Base-by-base conservation (phyloP, 164 flowering plant species). In the Stephania yunnanensis region DNA sequence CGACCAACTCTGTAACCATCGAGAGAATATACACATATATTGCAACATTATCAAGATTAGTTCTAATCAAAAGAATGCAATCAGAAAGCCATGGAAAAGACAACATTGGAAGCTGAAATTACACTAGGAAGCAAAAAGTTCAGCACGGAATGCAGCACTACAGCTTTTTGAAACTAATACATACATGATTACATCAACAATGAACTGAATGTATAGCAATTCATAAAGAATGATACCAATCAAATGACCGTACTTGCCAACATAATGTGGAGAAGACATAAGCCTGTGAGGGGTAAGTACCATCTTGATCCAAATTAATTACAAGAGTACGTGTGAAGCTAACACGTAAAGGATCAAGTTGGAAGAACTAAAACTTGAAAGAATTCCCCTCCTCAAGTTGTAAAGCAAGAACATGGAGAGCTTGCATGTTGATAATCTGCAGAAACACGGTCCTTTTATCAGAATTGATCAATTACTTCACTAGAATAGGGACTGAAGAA, bases 381-480 rank as follows among this genome's bases (percentile, higher is more conserved):
- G 45, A 71, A 64, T 45, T 3, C 55, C 22, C 68, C 45, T 53
- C 11, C 46, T 31, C 69, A 68, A 58, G 45, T 58, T 46, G n/a
- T 19, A 29, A 73, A 20, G 52, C 48, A 75, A 30, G 42, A 17
- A 67, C 8, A 20, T 55, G 15, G 30, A 70, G 0, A 25, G 42
- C 22, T 44, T 9, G 73, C 36, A 30, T n/a, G 46, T 29, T 13
- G 73, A n/a, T 55, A 68, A 75, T 75, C 78, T 75, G 78, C 73
- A 70, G 42, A 70, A 22, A 19, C 25, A 6, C 30, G 0, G 58
- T 10, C 3, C 29, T 11, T 52, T 31, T 11, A 46, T 25, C 25
- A 67, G 31, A 61, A 42, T 17, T 22, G 6, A 65, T 65, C 13
- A 69, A 52, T 53, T 29, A 50, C 10, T 19, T 20, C 7, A 67